A percentile compares a stretch with the other conserved stretches of the same genome.
Evolutionary conservation across 2,329 filamentous ascomycete genomes (phyloP).

Genomic region (Penicillium palitans): DNA sequence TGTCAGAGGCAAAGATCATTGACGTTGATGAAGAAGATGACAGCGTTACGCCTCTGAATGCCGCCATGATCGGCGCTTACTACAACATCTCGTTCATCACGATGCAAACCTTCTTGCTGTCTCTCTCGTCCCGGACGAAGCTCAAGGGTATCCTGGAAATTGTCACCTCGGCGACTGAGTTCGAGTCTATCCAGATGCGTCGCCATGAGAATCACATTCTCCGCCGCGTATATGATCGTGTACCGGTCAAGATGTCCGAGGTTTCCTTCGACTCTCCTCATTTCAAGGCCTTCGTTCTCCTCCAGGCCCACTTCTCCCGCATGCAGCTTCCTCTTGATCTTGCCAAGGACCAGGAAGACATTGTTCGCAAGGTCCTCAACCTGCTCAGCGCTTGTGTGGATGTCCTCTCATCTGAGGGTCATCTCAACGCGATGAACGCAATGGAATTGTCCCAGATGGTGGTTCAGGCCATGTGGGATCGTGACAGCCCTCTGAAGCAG

Average conservation of each 20-base stretch:
- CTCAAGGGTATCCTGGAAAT: slow-evolving; percentile 97
- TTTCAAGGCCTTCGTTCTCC: slow-evolving; percentile 96
- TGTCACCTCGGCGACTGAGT: slow-evolving; percentile 93
- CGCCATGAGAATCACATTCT: slow-evolving; percentile 87
- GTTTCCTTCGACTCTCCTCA: slow-evolving; percentile 87
- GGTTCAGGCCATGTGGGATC: slow-evolving; percentile 98
- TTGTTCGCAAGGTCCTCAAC: slow-evolving; percentile 80
- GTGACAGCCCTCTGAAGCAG: slow-evolving; percentile 93
- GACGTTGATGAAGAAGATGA: slow-evolving; percentile 95
- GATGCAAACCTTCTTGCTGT: slow-evolving; percentile 97
- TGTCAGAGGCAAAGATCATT: slow-evolving; percentile 91
- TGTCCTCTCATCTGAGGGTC: slow-evolving; percentile 90
- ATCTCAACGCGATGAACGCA: slow-evolving; percentile 94
- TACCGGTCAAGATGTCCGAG: slow-evolving; percentile 93
- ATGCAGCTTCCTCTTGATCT: slow-evolving; percentile 96
- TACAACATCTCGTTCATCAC: slow-evolving; percentile 99
- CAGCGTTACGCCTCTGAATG: slow-evolving; percentile 82
- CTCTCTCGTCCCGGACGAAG: slow-evolving; percentile 83
- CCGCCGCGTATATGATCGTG: slow-evolving; percentile 87
- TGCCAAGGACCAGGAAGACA: slow-evolving; percentile 89
- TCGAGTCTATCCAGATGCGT: slow-evolving; percentile 90
- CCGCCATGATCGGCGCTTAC: slow-evolving; percentile 97
- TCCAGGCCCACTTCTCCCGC: slow-evolving; percentile 95
- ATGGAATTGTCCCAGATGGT: slow-evolving; percentile 99
- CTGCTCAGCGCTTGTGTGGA: slow-evolving; percentile 91